Conservation (phyloP, 441 rosid genomes). For the Gossypium armourianum region DNA sequence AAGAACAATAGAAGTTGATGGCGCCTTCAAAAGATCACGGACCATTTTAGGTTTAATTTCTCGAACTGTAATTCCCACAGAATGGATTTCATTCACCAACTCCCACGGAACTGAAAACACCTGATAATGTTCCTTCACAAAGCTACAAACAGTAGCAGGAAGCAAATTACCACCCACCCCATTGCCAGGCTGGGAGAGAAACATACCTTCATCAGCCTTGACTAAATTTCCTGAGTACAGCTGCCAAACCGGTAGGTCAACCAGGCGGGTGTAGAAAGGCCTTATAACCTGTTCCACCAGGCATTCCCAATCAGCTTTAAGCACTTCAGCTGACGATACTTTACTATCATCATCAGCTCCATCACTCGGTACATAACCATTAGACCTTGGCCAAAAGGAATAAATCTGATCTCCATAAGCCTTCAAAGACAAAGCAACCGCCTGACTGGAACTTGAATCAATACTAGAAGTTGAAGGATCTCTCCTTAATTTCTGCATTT, state of each 20-base stretch:
- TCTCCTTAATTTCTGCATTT: constrained; percentile 71
- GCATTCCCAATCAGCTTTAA: constrained; percentile 69
- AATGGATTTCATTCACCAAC: constrained; percentile 75
- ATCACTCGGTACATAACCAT: constrained; percentile 24
- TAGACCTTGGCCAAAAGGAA: constrained; percentile 92
- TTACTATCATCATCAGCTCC: constrained; percentile 28
- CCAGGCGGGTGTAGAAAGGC: constrained; percentile 77
- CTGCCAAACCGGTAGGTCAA: constrained; percentile 95
- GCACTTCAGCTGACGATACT: constrained; percentile 27
- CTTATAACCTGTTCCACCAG: constrained; percentile 65
- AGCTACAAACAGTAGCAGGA: constrained; percentile 86
- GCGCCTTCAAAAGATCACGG: constrained; percentile 63
- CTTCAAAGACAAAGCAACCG: constrained; percentile 50
- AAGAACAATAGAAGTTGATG: constrained; percentile 59
- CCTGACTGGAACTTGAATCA: constrained; percentile 44
- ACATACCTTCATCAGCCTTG: constrained; percentile 95
- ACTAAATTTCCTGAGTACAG: constrained; percentile 84
- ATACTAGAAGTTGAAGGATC: constrained; percentile 57
- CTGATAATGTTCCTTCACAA: constrained; percentile 91
- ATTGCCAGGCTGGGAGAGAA: constrained; percentile 86
- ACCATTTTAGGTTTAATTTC: constrained; percentile 98
- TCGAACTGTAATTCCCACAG: constrained; percentile 55
- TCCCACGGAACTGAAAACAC: constrained; percentile 97
- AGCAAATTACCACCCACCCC: constrained; percentile 69
- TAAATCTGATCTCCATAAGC: constrained; percentile 62